Conservation (phyloP, 495 filamentous ascomycete species). For the Xylaria flabelliformis region DNA sequence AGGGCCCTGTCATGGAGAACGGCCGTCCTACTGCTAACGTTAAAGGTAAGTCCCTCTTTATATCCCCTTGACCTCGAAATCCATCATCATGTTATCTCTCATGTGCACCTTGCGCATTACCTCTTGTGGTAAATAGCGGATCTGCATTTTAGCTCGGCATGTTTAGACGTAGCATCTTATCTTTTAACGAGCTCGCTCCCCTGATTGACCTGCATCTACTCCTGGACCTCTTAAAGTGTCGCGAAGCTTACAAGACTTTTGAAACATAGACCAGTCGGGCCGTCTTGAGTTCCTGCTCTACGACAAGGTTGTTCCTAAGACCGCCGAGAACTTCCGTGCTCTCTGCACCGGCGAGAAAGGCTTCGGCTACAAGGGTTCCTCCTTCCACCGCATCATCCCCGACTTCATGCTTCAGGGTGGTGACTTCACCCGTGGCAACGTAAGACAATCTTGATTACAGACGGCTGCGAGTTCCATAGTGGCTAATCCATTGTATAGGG, state of each 20-base stretch:
- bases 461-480: slow-evolving; percentile 19
- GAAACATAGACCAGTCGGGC: slow-evolving; percentile 67
- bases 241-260: slow-evolving; percentile 36
- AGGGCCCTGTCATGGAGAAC: slow-evolving; percentile 67
- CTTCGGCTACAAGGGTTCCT: slow-evolving; percentile 78
- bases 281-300: slow-evolving; percentile 92
- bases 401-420: slow-evolving; percentile 99
- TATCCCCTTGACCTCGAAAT: neutral
- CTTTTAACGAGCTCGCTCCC: neutral
- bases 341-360: slow-evolving; percentile 95
- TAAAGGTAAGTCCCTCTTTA: slow-evolving; percentile 61
- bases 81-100: slow-evolving; percentile 1
- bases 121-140: neutral
- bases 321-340: slow-evolving; percentile 90
- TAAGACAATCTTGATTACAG: slow-evolving; percentile 49
- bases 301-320: slow-evolving; percentile 87
- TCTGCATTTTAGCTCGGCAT: neutral
- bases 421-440: slow-evolving; percentile 97
- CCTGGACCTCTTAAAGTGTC: slow-evolving; percentile 1
- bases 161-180: neutral
- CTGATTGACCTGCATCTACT: neutral
- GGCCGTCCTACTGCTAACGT: slow-evolving; percentile 62
- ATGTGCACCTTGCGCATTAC: neutral
- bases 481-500: slow-evolving; percentile 58
- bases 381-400: slow-evolving; percentile 96